These are phyloP conservation scores for Multifurca ochricompacta DNA, from an alignment of 768 basidiomycete species.

Conservation along the genomic window DNA sequence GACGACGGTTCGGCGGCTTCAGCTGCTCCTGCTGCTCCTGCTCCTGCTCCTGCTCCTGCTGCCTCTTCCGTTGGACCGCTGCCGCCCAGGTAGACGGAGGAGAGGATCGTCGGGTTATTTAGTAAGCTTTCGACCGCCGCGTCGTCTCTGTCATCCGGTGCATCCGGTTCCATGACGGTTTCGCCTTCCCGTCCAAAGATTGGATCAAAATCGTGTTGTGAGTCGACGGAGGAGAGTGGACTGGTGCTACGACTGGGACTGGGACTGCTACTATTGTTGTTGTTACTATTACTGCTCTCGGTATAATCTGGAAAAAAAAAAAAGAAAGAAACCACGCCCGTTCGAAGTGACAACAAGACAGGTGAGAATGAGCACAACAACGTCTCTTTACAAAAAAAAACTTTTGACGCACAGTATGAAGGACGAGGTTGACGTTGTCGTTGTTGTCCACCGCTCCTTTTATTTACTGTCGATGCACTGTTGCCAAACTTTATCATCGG, in stretches of 20 bases:
- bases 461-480: neutral
- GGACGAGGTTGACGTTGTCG: neutral
- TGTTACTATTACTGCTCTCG: too few species aligned
- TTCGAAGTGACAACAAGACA: too few species aligned
- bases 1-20: constrained; percentile 9
- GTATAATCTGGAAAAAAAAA: too few species aligned
- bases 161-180: neutral
- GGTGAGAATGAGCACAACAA: neutral
- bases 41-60: too few species aligned
- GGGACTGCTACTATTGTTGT: neutral
- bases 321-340: too few species aligned
- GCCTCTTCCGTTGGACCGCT: too few species aligned
- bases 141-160: constrained; percentile 11
- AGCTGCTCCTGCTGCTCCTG: neutral
- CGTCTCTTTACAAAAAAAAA: neutral
- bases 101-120: neutral
- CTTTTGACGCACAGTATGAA: neutral
- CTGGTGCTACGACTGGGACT: neutral
- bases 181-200: neutral
- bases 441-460: neutral
- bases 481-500: neutral
- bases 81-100: too few species aligned
- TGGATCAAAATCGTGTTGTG: neutral
- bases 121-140: constrained; percentile 17
- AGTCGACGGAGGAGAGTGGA: constrained; percentile 8